Conservation (phyloP, 441 rosid species). For the Arabidopsis hybrid region DNA sequence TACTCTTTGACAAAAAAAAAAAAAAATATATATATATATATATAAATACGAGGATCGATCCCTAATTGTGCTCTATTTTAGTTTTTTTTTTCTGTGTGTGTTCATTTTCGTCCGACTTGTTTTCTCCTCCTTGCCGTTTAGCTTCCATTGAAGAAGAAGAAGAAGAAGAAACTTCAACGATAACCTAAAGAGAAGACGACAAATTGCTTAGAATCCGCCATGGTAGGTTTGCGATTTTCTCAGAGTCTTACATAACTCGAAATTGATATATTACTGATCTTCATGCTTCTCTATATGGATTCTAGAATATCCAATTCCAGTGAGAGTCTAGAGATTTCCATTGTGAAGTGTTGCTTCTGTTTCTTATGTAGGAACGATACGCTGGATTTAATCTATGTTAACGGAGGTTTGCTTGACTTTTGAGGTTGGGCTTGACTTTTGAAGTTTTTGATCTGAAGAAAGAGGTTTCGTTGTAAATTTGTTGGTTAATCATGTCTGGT, state of each 20-base stretch:
- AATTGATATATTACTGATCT: neutral
- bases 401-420: constrained; percentile 7
- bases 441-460: neutral
- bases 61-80: neutral
- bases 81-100: neutral
- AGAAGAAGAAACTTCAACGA: neutral
- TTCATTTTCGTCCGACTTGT: constrained; percentile 21
- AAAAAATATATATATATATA: no score
- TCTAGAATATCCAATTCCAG: neutral
- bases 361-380: constrained; percentile 13
- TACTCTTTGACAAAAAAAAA: no score
- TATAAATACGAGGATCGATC: constrained; percentile 17
- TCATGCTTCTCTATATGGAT: neutral
- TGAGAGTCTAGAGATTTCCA: neutral
- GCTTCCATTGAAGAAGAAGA: neutral
- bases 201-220: constrained; percentile 2
- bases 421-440: neutral
- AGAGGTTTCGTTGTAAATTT: neutral
- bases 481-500: constrained; percentile 60
- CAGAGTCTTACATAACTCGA: neutral
- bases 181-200: neutral
- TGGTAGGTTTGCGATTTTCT: constrained; percentile 33
- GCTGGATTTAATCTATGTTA: neutral
- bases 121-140: neutral
- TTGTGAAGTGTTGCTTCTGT: constrained; percentile 1